phyloP scores from a whole-genome alignment of 495 filamentous ascomycete species.

The Aspergillus biplanus region DNA sequence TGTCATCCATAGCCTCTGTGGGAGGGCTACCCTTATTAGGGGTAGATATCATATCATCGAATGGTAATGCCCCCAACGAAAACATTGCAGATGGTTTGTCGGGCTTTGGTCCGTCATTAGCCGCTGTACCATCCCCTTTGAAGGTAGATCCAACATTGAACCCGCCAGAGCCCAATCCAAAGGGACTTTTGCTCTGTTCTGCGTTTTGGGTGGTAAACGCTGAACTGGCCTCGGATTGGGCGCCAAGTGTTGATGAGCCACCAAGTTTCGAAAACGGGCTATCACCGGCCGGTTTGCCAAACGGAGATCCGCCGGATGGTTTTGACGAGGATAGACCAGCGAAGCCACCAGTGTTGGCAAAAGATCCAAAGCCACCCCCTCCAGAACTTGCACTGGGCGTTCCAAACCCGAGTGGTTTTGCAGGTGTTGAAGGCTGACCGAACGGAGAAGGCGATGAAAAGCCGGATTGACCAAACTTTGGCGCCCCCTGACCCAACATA shows the following conservation, averaged over 20 bases:
- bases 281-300: slow-evolving; percentile 27
- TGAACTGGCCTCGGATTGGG: slow-evolving; percentile 31
- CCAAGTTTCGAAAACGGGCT: slow-evolving; percentile 28
- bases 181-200: slow-evolving; percentile 42
- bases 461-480: slow-evolving; percentile 41
- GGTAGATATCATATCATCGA: slow-evolving; percentile 35
- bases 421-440: slow-evolving; percentile 40
- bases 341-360: slow-evolving; percentile 38
- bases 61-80: slow-evolving; percentile 6
- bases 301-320: slow-evolving; percentile 32
- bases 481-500: slow-evolving; percentile 28
- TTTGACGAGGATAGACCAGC: slow-evolving; percentile 36
- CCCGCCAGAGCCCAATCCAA: slow-evolving; percentile 54
- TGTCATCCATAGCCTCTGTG: slow-evolving; percentile 42
- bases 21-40: slow-evolving; percentile 35
- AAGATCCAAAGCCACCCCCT: slow-evolving; percentile 42
- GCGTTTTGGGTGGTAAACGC: slow-evolving; percentile 44
- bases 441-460: slow-evolving; percentile 55
- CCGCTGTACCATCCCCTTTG: slow-evolving; percentile 69
- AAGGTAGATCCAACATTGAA: slow-evolving; percentile 83
- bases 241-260: slow-evolving; percentile 34
- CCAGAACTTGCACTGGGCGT: slow-evolving; percentile 31
- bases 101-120: slow-evolving; percentile 61
- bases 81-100: slow-evolving; percentile 44
- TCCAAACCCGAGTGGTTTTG: slow-evolving; percentile 33